These are phyloP conservation scores for Besnoitia besnoiti DNA, from an alignment of 169 alveolate species.

Conservation along the genomic window DNA sequence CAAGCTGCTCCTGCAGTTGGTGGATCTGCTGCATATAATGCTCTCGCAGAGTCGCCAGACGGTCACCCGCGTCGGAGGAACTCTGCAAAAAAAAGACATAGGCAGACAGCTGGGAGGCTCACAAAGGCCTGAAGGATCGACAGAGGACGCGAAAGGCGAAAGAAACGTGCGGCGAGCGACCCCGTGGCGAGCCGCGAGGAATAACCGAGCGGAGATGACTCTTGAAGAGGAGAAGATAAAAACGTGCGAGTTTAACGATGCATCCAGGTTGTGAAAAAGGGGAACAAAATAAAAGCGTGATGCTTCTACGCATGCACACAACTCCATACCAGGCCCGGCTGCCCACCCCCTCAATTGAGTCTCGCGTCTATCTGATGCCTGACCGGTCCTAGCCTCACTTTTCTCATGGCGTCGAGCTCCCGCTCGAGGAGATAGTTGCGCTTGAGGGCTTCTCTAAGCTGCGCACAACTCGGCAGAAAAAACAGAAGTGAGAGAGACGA, in stretches of 20 bases:
- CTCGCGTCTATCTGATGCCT: neutral
- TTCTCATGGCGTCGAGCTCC: neutral
- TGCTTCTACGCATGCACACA: too few relatives aligned
- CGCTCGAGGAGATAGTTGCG: neutral
- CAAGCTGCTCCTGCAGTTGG: conserved; percentile 42
- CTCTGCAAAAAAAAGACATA: neutral
- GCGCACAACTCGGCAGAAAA: neutral
- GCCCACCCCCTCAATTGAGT: neutral
- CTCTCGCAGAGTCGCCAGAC: conserved; percentile 42
- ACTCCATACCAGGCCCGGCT: too few relatives aligned
- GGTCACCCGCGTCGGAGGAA: conserved; percentile 47
- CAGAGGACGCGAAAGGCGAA: neutral
- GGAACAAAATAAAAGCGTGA: too few relatives aligned
- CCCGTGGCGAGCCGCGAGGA: too few relatives aligned
- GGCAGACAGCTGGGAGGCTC: neutral
- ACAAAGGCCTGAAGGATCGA: neutral
- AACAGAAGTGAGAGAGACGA: neutral
- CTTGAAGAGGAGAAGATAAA: too few relatives aligned
- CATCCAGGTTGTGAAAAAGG: too few relatives aligned
- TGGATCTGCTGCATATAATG: conserved; percentile 40
- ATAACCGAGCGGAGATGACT: too few relatives aligned
- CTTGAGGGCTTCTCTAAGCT: neutral
- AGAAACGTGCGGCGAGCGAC: neutral
- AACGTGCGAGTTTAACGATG: too few relatives aligned
- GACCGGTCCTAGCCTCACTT: neutral